Base-by-base conservation (phyloP, 1,284 basidiomycete genomes). In the Ceratobasidium sp. region DNA sequence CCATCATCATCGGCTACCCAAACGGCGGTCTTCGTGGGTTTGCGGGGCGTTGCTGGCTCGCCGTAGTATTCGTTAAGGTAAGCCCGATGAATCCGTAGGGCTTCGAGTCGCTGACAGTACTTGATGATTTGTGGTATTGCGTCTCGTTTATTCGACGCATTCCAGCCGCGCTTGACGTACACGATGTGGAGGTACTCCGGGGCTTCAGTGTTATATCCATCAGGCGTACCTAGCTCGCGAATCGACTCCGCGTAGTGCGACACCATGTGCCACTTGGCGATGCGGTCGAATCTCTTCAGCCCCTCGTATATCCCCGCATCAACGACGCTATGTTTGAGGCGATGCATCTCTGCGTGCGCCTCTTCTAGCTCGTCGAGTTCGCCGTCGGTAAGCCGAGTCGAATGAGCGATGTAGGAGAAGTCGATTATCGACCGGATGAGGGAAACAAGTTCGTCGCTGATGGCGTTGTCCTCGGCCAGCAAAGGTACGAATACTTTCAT, bases 171-270 rank as follows among this genome's bases (percentile, higher is more conserved):
- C 39, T 64, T 64, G 18, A 44, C 63, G 18, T 64, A 42, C 7
- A 44, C 63, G 10, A 77, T 75, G 44, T 78, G 77, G 12, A 78
- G 60, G 23, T 55, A 58, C 51, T 78, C 77, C 3, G 72, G 56
- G 3, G 71, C 23, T 51, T 78, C 72, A 7, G 72, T 78, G 46
- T 56, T 42, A 46, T 77, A 78, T 20, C 64, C 60, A 26, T 75
- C 60, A 5, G 71, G 51, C 20, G 60, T 39, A 46, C 77, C 72
- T 3, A 53, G 33, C 39, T 56, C 15, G 12, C 63, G 49, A 12
- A 63, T 67, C 5, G 55, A 56, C 3, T 49, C 56, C 5, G 64
- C 28, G 33, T 73, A 78, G 28, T 75, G 77, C n/a, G 42, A 20
- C 2, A 78, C 44, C 40, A 49, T 67, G 40, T 78, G 71, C 20